Evolutionary conservation across 2,329 filamentous ascomycete genomes (phyloP).

Genomic region (Verruconis gallopava): DNA sequence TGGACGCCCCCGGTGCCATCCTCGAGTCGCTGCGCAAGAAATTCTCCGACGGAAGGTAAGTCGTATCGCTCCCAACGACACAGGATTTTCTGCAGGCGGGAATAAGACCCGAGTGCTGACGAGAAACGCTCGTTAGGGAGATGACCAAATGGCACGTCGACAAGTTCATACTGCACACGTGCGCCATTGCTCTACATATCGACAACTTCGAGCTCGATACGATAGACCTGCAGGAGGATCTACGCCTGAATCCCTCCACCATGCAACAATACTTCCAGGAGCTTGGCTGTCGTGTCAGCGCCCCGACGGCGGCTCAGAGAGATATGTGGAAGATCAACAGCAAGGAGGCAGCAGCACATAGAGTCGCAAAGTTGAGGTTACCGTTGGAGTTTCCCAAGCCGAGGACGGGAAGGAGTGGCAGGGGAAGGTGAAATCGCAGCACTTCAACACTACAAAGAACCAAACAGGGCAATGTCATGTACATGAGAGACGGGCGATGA

Average conservation of each 20-base stretch:
- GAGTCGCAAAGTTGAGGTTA: constrained; percentile 57
- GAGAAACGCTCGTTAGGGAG: constrained; percentile 24
- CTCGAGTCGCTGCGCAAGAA: constrained; percentile 55
- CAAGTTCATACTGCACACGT: constrained; percentile 60
- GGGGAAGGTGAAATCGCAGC: constrained; percentile 3
- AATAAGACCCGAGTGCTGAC: not conserved
- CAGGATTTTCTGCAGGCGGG: not conserved
- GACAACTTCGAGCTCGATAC: constrained; percentile 64
- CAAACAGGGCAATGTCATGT: too few relatives aligned
- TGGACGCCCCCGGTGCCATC: constrained; percentile 48
- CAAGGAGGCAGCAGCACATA: constrained; percentile 46
- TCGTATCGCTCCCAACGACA: constrained; percentile 12
- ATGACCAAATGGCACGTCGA: constrained; percentile 62
- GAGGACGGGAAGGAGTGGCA: constrained; percentile 5
- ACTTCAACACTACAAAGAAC: too few relatives aligned
- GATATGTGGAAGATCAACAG: constrained; percentile 45
- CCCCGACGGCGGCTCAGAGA: constrained; percentile 34
- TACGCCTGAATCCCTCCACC: constrained; percentile 57
- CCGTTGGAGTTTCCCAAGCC: constrained; percentile 73
- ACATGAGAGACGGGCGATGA: too few relatives aligned
- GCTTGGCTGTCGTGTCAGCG: constrained; percentile 53
- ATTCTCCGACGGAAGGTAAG: constrained; percentile 46
- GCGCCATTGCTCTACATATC: constrained; percentile 55
- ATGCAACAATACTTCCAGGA: constrained; percentile 61
- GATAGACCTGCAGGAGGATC: constrained; percentile 54